Evolutionary conservation across 306 rosid species (phyloP), one percentile per base, ranked within the genome.

Genomic region (Fragaria iinumae): DNA sequence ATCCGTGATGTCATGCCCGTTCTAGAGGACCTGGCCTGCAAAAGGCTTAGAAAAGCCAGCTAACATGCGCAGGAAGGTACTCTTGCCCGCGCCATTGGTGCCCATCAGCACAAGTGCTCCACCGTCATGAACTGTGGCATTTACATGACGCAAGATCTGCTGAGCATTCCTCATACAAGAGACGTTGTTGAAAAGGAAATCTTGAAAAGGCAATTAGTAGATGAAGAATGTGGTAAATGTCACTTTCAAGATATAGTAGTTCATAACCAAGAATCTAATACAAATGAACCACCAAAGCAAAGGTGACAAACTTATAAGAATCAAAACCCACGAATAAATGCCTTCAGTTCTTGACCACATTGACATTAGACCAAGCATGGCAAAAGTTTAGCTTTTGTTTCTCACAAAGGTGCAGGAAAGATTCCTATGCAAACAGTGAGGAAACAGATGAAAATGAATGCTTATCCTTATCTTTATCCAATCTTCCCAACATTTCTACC

Each of bases 151-250:
- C 21, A 93, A 83, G 82, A 93, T 77, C 81, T 91, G 98, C 53
- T 90, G 97, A 39, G 93, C 98, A 81, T 93, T 89, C 80, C 98
- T 88, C 96, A 93, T 93, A 83, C 98, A 93, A 48, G 96, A 86
- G 47, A 91, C 97, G 44, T 93, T 85, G 76, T 87, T 86, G 73
- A 93, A 69, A 48, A 52, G 20, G 11, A 73, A 73, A 64, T 6
- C 12, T 18, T 27, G 16, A 62, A 34, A 3, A 36, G 38, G 36
- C 18, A 49, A 56, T 27, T 12, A 69, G 23, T n/a, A n/a, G n/a
- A n/a, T n/a, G n/a, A n/a, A n/a, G n/a, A n/a, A n/a, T n/a, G n/a
- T 11, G 17, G 67, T 13, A 11, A 25, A 59, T 27, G 17, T 25
- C 4, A 25, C 64, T 57, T 20, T 11, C 5, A 56, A 56, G 27